A percentile compares a stretch with the other conserved stretches of the same genome.
Evolutionary conservation across 2,329 filamentous ascomycete species (phyloP).

Genomic region (Aspergillus sp.): DNA sequence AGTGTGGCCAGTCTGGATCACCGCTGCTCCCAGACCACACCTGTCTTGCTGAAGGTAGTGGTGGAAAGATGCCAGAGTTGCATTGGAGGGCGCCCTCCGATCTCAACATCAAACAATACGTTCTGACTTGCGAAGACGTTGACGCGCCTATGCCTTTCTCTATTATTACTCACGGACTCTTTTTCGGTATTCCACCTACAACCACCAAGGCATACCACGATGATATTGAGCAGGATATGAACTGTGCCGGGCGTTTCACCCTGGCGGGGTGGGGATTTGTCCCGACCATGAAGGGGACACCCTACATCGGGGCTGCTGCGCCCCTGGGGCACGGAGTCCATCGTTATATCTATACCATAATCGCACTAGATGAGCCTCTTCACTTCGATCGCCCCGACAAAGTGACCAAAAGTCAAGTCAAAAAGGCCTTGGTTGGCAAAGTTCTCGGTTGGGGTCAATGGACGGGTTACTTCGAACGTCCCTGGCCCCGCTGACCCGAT

Average conservation of each 20-base stretch:
- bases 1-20: conserved; percentile 27
- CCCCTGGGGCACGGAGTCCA: conserved; percentile 33
- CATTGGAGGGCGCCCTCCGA: conserved; percentile 23
- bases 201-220: conserved; percentile 14
- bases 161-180: conserved; percentile 30
- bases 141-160: conserved; percentile 29
- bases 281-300: conserved; percentile 22
- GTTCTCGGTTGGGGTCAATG: conserved; percentile 35
- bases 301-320: conserved; percentile 29
- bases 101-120: conserved; percentile 20
- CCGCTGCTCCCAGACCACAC: conserved; percentile 23
- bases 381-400: conserved; percentile 21
- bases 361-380: conserved; percentile 28
- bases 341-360: conserved; percentile 33
- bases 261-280: conserved; percentile 29
- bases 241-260: conserved; percentile 18
- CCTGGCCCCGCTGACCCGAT: conserved; percentile 18
- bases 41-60: conserved; percentile 22
- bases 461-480: conserved; percentile 30
- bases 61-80: conserved; percentile 24
- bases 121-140: conserved; percentile 33
- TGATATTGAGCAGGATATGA: conserved; percentile 18
- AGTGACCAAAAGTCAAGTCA: conserved; percentile 28
- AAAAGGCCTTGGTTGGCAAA: conserved; percentile 27
- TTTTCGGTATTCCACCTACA: conserved; percentile 31